These are phyloP conservation scores for Cardiospermum halicacabum DNA, from an alignment of 345 rosid species.

Conservation along the genomic window DNA sequence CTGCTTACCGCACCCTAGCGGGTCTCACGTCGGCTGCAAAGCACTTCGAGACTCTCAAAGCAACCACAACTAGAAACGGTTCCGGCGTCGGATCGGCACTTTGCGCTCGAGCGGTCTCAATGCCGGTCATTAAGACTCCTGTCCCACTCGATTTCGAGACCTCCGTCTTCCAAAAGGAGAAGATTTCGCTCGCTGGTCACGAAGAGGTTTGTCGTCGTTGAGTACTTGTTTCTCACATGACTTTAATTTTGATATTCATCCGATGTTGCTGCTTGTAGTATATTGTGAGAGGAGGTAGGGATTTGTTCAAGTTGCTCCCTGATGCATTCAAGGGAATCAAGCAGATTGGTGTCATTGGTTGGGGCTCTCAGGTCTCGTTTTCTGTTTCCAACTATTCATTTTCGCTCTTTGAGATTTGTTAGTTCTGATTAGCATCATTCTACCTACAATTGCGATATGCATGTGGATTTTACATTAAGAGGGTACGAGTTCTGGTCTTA, in stretches of 20 bases:
- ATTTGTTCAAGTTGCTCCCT: conserved; percentile 73
- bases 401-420: not conserved
- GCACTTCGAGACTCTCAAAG: conserved; percentile 31
- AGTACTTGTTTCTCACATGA: not conserved
- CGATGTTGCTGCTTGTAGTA: conserved; percentile 33
- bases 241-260: not conserved
- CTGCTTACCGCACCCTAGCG: not conserved
- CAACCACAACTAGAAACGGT: conserved; percentile 27
- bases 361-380: conserved; percentile 81
- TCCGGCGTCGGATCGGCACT: conserved; percentile 34
- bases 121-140: conserved; percentile 33
- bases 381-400: too few relatives aligned
- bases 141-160: conserved; percentile 58
- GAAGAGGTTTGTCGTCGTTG: conserved; percentile 57
- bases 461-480: too few relatives aligned
- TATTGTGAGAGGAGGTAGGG: conserved; percentile 96
- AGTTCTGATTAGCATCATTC: too few relatives aligned
- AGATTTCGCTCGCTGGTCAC: conserved; percentile 67
- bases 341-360: conserved; percentile 92
- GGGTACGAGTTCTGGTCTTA: too few relatives aligned
- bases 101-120: conserved; percentile 41
- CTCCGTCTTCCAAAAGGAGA: conserved; percentile 77
- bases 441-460: too few relatives aligned
- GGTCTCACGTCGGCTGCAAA: conserved; percentile 29
- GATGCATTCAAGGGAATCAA: conserved; percentile 85